Evolutionary conservation across 305 asterid species (phyloP).

Genomic region (Fraxinus albicans): DNA sequence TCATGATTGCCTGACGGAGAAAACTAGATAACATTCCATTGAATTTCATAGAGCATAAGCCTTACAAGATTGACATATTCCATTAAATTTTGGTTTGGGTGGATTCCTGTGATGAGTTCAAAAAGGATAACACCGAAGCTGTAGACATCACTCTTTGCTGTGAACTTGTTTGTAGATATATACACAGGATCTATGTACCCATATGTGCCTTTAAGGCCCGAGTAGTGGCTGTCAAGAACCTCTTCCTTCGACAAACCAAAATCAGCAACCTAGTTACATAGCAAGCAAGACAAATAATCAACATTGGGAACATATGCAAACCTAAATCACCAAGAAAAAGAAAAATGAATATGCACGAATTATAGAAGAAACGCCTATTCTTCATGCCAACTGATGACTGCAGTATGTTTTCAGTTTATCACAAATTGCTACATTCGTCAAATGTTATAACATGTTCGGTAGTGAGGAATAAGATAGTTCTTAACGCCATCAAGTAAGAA

Average conservation of each 20-base stretch:
- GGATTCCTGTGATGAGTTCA: constrained; percentile 95
- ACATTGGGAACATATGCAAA: not conserved
- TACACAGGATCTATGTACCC: constrained; percentile 92
- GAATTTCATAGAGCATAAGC: not conserved
- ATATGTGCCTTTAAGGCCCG: constrained; percentile 93
- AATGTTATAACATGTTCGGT: not conserved
- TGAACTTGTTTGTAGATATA: constrained; percentile 80
- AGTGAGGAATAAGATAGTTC: not conserved
- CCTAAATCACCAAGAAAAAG: constrained; percentile 1
- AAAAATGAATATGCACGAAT: not conserved
- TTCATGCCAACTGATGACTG: not conserved
- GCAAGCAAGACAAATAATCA: constrained; percentile 19
- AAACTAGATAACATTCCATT: not conserved
- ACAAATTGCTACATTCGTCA: not conserved
- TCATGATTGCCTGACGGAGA: not conserved
- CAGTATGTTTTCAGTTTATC: not conserved
- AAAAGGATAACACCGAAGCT: constrained; percentile 92
- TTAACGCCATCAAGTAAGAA: not conserved
- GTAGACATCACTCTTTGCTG: constrained; percentile 85
- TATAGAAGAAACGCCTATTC: not conserved
- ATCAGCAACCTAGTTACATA: constrained; percentile 79
- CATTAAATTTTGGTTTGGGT: constrained; percentile 89
- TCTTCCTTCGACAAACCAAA: constrained; percentile 95
- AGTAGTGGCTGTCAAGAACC: constrained; percentile 62
- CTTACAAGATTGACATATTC: constrained; percentile 96